These are phyloP conservation scores for Candida anutae DNA, from an alignment of 1,139 yeast genomes.

Conservation along the genomic window DNA sequence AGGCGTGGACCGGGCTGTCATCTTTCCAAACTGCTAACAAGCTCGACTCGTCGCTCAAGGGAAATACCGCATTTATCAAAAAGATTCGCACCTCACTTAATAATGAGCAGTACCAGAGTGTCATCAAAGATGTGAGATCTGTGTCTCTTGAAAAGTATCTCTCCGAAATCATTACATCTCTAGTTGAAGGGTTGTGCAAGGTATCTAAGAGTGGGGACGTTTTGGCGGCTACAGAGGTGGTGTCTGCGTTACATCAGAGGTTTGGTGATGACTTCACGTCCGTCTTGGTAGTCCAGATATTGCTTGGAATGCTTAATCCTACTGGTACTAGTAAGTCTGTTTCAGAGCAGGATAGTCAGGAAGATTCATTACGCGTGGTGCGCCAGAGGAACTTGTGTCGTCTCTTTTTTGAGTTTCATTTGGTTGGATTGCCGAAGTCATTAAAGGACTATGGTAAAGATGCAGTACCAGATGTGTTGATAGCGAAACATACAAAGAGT, in stretches of 20 bases:
- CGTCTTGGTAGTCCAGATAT: constrained; percentile 38
- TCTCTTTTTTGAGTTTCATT: constrained; percentile 53
- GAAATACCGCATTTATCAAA: constrained; percentile 75
- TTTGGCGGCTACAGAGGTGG: constrained; percentile 55
- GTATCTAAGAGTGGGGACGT: constrained; percentile 54
- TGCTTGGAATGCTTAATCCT: constrained; percentile 38
- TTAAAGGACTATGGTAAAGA: constrained; percentile 27
- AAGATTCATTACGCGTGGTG: constrained; percentile 30
- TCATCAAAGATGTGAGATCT: constrained; percentile 55
- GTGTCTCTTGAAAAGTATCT: constrained; percentile 70
- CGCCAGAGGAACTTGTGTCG: constrained; percentile 47
- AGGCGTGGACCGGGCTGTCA: constrained; percentile 49
- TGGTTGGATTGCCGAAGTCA: constrained; percentile 50
- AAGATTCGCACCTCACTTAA: constrained; percentile 54
- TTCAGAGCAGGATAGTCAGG: constrained; percentile 25
- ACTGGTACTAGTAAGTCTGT: constrained; percentile 5
- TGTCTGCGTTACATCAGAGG: constrained; percentile 73
- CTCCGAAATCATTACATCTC: constrained; percentile 58
- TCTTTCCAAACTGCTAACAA: constrained; percentile 21
- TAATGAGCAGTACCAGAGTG: constrained; percentile 32
- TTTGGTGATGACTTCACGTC: constrained; percentile 51
- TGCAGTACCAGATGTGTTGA: constrained; percentile 15
- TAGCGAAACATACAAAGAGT: constrained; percentile 11
- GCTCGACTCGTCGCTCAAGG: constrained; percentile 73
- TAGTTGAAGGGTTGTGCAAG: constrained; percentile 55